Conservation (phyloP, 805 yeast species). For the Kluyveromyces lactis region DNA sequence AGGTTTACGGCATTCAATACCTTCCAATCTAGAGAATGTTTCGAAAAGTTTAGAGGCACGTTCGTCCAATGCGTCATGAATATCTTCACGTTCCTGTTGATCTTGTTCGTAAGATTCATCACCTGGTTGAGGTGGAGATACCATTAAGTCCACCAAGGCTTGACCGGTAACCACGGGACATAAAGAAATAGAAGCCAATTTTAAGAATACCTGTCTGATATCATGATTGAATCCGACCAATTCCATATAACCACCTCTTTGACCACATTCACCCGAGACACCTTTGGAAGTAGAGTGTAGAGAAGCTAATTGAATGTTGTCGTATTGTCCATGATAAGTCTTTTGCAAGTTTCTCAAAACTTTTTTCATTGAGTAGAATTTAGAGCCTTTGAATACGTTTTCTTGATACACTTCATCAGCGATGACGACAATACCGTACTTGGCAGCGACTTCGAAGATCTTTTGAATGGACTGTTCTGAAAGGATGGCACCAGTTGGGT, state of each 20-base stretch:
- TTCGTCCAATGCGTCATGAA: conserved; percentile 51
- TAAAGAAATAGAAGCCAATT: conserved; percentile 81
- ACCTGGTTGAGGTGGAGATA: conserved; percentile 78
- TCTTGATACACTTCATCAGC: conserved; percentile 99
- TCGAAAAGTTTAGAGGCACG: conserved; percentile 60
- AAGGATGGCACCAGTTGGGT: conserved; percentile 91
- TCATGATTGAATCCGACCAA: conserved; percentile 69
- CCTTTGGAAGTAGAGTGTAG: conserved; percentile 98
- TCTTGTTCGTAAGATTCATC: conserved; percentile 67
- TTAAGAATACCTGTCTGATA: conserved; percentile 62
- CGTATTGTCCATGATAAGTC: conserved; percentile 47
- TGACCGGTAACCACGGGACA: conserved; percentile 97
- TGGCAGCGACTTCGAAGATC: conserved; percentile 73
- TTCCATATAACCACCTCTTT: conserved; percentile 98
- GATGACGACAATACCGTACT: conserved; percentile 73
- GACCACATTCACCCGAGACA: conserved; percentile 97
- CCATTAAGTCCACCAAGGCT: conserved; percentile 86
- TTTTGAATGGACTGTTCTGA: conserved; percentile 56
- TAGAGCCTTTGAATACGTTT: conserved; percentile 65
- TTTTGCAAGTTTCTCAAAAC: conserved; percentile 59
- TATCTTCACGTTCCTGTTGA: conserved; percentile 49
- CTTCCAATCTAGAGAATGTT: conserved; percentile 72
- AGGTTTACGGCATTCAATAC: conserved; percentile 80
- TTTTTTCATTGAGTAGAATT: conserved; percentile 78
- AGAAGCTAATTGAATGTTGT: conserved; percentile 80